A percentile compares a stretch with the other conserved stretches of the same genome.
Evolutionary conservation across 2,329 filamentous ascomycete species (phyloP).

Genomic region (Hymenoscyphus salicellus): DNA sequence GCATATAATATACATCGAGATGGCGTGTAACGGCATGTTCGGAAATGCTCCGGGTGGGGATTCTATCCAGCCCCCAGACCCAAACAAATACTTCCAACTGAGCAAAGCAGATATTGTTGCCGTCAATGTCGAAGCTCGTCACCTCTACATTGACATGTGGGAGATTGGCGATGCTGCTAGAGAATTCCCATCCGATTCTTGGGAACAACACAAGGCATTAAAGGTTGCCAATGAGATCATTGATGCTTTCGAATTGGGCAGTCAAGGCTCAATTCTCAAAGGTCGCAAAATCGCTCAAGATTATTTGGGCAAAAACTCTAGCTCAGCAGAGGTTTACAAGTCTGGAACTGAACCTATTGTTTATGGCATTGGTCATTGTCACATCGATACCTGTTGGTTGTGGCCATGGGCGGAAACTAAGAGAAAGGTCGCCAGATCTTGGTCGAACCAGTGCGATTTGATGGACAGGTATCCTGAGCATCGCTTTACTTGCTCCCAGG

Average conservation of each 20-base stretch:
- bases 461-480: constrained; percentile 95
- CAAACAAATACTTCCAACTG: constrained; percentile 78
- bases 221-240: constrained; percentile 85
- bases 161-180: constrained; percentile 89
- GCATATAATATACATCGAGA: constrained; percentile 91
- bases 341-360: constrained; percentile 72
- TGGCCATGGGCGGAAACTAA: constrained; percentile 99
- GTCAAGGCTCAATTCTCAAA: constrained; percentile 72
- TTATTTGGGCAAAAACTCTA: constrained; percentile 77
- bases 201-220: constrained; percentile 83
- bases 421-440: constrained; percentile 90
- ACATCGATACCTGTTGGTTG: constrained; percentile 97
- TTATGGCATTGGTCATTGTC: constrained; percentile 89
- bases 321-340: constrained; percentile 81
- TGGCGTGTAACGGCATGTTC: constrained; percentile 99
- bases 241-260: constrained; percentile 78
- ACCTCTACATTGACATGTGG: constrained; percentile 90
- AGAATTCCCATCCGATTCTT: constrained; percentile 84
- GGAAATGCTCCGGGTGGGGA: constrained; percentile 84
- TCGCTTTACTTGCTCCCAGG: constrained; percentile 87
- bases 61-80: constrained; percentile 81
- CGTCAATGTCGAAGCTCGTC: constrained; percentile 80
- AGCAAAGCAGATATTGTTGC: constrained; percentile 80
- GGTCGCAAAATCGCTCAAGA: constrained; percentile 79
- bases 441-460: constrained; percentile 93